Percentiles rank a stretch among this genome's conserved stretches.
These are phyloP conservation scores for Yarrowia keelungensis DNA, from an alignment of 805 yeast genomes.

Conservation along the genomic window DNA sequence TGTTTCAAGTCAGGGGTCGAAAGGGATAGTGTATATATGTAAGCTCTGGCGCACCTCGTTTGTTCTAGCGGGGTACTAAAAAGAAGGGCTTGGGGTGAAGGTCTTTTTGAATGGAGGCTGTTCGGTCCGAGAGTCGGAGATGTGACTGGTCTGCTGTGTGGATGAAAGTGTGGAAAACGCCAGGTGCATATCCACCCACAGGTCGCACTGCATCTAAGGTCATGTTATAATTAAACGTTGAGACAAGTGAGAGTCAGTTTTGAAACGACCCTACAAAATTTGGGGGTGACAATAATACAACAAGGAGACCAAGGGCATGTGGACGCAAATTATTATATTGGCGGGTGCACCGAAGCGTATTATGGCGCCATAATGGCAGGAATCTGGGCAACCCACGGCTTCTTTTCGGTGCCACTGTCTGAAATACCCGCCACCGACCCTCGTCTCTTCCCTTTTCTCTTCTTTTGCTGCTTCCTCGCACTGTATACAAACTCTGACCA, in stretches of 20 bases:
- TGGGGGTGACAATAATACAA: no score
- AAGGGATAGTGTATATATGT: neutral
- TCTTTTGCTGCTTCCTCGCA: neutral
- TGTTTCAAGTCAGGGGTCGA: no score
- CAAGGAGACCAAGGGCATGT: no score
- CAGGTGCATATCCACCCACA: conserved; percentile 9
- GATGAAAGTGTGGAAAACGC: conserved; percentile 30
- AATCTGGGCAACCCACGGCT: no score
- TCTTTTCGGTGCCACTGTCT: no score
- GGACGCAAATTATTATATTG: neutral
- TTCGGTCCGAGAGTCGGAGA: conserved; percentile 1
- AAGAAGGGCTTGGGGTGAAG: neutral
- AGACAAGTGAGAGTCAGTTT: conserved; percentile 14
- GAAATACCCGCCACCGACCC: no score
- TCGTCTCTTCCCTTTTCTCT: no score
- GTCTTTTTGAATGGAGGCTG: neutral
- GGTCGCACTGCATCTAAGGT: neutral
- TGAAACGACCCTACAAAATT: conserved; percentile 9
- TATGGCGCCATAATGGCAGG: neutral
- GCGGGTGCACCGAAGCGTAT: neutral
- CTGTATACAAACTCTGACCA: conserved; percentile 1
- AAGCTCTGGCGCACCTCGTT: neutral
- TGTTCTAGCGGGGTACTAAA: conserved; percentile 6
- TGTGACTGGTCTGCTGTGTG: conserved; percentile 11
- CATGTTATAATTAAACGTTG: conserved; percentile 35